Evolutionary conservation across 2,329 filamentous ascomycete genomes (phyloP), one percentile per base, ranked within the genome.

Genomic region (Botrytis elliptica): DNA sequence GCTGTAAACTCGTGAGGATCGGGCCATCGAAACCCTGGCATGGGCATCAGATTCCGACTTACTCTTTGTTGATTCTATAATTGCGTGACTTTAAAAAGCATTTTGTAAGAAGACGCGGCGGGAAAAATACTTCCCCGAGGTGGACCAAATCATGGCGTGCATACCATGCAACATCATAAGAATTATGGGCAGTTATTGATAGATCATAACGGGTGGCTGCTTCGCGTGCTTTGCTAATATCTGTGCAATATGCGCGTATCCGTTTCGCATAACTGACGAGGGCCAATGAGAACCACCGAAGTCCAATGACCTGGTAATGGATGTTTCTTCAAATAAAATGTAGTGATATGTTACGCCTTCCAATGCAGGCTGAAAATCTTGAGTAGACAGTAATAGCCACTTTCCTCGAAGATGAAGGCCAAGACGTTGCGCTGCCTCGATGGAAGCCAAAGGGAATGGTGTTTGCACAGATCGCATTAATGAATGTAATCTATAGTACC

Each of bases 281-380:
- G 42, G 68, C 68, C 68, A 70, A 70, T 70, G 12, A 59, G 29
- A 60, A 46, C 44, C 29, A 22, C 42, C 5, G 16, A 22, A 57
- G 66, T 75, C 75, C 77, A 74, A 57, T 57, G 67, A 75, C 77
- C 75, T 65, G 77, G 78, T 76, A 73, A 29, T 75, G 62, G 74
- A 75, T 64, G 42, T 49, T 52, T 52, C 69, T 71, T 55, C 29
- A 66, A 65, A 65, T 38, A 42, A 63, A 52, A 65, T 36, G 33
- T 33, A 22, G 59, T 66, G 62, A 40, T 42, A 52, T 66, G 69
- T 65, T 65, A 40, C 44, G 22, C 33, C 42, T 16, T 65, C 36
- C 18, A 59, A 42, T 72, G 46, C 62, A 72, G 46, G n/a, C 33
- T 18, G 70, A 65, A n/a, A 63, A 38, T 38, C 44, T 38, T 71